phyloP scores from a whole-genome alignment of 2,329 filamentous ascomycete species.

The Calonectria pseudoturangicola region DNA sequence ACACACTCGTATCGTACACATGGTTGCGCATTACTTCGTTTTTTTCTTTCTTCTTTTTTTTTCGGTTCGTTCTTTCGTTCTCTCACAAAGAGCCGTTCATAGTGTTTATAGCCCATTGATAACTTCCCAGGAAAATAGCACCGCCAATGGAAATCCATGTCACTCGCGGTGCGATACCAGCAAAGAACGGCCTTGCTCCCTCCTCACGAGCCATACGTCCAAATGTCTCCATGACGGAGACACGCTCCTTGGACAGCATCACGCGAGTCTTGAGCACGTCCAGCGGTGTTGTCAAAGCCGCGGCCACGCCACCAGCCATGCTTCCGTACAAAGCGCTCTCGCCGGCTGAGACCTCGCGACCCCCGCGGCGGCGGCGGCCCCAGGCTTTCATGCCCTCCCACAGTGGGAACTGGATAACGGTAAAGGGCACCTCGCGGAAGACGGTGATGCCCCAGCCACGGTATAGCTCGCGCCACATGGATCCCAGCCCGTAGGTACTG shows the following conservation, averaged over 20 bases:
- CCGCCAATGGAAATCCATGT: slow-evolving; percentile 97
- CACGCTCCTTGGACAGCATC: slow-evolving; percentile 87
- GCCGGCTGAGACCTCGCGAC: slow-evolving; percentile 75
- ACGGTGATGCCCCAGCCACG: slow-evolving; percentile 94
- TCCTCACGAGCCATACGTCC: slow-evolving; percentile 78
- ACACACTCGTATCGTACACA: slow-evolving; percentile 46
- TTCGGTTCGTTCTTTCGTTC: slow-evolving; percentile 15
- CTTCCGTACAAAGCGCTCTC: slow-evolving; percentile 93
- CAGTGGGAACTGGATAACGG: slow-evolving; percentile 96
- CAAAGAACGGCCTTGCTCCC: slow-evolving; percentile 82
- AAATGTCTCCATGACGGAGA: slow-evolving; percentile 76
- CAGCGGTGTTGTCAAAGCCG: slow-evolving; percentile 91
- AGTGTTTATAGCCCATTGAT: slow-evolving; percentile 90
- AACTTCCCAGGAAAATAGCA: slow-evolving; percentile 94
- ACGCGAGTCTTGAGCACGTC: slow-evolving; percentile 98
- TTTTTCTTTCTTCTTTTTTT: slow-evolving; percentile 20
- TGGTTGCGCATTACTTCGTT: slow-evolving; percentile 21
- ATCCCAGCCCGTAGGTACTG: slow-evolving; percentile 64
- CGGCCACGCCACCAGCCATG: slow-evolving; percentile 88
- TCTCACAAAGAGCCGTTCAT: slow-evolving; percentile 63
- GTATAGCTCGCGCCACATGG: slow-evolving; percentile 90
- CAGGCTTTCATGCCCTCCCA: slow-evolving; percentile 95
- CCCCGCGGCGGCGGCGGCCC: slow-evolving; percentile 67
- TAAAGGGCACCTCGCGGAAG: slow-evolving; percentile 97
- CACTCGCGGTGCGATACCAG: slow-evolving; percentile 86